phyloP scores from a whole-genome alignment of 495 filamentous ascomycete species.

The Cercophora newfieldiana region DNA sequence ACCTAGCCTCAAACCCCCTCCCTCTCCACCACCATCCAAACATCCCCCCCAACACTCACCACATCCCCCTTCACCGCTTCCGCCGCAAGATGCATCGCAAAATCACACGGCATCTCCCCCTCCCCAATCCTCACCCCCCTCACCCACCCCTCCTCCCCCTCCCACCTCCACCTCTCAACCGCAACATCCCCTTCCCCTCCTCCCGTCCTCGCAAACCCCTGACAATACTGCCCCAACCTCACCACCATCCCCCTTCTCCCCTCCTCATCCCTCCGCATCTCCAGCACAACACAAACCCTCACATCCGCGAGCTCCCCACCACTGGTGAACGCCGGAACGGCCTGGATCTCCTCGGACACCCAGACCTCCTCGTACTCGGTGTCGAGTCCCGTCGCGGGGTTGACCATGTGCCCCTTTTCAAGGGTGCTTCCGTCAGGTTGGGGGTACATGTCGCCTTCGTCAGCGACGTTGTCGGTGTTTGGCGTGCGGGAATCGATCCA shows the following conservation, averaged over 20 bases:
- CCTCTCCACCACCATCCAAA: conserved; percentile 29
- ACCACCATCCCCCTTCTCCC: conserved; percentile 46
- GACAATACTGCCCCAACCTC: conserved; percentile 48
- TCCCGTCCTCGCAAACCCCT: conserved; percentile 46
- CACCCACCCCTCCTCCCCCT: conserved; percentile 21
- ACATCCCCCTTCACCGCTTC: conserved; percentile 14
- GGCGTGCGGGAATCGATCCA: conserved; percentile 51
- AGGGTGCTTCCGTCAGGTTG: conserved; percentile 43
- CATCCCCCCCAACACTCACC: conserved; percentile 18
- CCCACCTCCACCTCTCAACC: conserved; percentile 48
- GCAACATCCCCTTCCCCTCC: conserved; percentile 28
- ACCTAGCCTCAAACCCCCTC: too few relatives aligned
- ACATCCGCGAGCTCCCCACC: conserved; percentile 9
- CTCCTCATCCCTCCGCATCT: conserved; percentile 29
- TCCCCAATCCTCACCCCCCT: conserved; percentile 23
- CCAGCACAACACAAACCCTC: conserved; percentile 35
- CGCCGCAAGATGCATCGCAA: conserved; percentile 18
- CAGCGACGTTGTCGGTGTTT: conserved; percentile 33
- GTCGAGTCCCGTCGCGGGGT: conserved; percentile 43
- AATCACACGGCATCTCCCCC: conserved; percentile 16
- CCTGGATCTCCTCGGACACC: conserved; percentile 34
- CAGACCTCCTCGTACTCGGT: conserved; percentile 58
- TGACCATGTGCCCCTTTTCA: conserved; percentile 52
- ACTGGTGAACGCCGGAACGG: conserved; percentile 19
- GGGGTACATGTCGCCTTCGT: conserved; percentile 54